Evolutionary conservation across 2,329 filamentous ascomycete species (phyloP).

Genomic region (Ceratocystis ficicola): DNA sequence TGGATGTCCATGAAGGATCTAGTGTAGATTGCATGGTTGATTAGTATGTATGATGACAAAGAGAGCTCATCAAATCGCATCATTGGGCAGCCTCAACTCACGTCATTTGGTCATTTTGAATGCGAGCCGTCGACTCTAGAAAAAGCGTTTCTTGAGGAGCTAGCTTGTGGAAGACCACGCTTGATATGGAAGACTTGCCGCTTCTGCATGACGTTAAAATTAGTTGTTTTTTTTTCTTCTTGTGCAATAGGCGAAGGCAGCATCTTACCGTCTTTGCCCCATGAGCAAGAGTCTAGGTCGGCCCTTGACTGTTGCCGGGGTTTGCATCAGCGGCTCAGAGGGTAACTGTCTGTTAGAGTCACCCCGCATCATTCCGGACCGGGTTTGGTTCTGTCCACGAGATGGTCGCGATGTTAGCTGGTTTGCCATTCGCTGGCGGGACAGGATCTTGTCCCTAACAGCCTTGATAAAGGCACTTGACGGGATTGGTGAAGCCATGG

Average conservation of each 20-base stretch:
- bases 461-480: background rate
- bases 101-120: conserved; percentile 93
- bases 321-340: conserved; percentile 33
- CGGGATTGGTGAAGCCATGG: background rate
- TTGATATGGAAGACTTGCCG: conserved; percentile 96
- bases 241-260: background rate
- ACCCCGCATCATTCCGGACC: conserved; percentile 39
- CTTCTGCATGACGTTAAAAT: conserved; percentile 46
- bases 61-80: too few relatives aligned
- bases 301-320: conserved; percentile 36
- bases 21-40: conserved; percentile 23
- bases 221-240: background rate
- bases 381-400: conserved; percentile 47
- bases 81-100: conserved; percentile 36
- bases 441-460: background rate
- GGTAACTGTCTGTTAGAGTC: conserved; percentile 36
- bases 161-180: conserved; percentile 97
- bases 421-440: conserved; percentile 23
- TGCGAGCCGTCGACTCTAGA: conserved; percentile 83
- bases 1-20: conserved; percentile 99
- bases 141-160: conserved; percentile 92
- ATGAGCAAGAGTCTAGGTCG: conserved; percentile 85
- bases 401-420: background rate
- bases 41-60: background rate
- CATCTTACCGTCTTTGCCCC: conserved; percentile 75